These are phyloP conservation scores for Dactylonectria macrodidyma DNA, from an alignment of 2,329 filamentous ascomycete genomes.

Conservation along the genomic window DNA sequence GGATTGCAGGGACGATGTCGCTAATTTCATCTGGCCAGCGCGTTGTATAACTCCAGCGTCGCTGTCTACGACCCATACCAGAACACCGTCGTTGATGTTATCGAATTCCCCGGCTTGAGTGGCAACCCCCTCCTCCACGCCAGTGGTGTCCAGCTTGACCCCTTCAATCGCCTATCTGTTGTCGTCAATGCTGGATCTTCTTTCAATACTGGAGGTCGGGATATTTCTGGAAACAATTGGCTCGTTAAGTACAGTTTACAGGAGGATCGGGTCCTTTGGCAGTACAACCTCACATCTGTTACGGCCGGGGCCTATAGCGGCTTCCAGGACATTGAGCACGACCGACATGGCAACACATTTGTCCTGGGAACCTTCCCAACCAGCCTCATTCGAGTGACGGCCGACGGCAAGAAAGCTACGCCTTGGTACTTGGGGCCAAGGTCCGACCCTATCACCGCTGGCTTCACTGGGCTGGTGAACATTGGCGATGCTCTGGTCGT, in stretches of 20 bases:
- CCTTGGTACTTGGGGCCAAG: constrained; percentile 52
- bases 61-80: background rate
- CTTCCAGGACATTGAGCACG: constrained; percentile 58
- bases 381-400: constrained; percentile 52
- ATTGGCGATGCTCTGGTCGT: constrained; percentile 48
- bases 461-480: background rate
- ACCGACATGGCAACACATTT: constrained; percentile 53
- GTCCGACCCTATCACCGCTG: constrained; percentile 44
- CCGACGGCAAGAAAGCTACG: constrained; percentile 45
- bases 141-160: constrained; percentile 56
- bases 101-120: constrained; percentile 50
- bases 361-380: constrained; percentile 56
- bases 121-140: constrained; percentile 52
- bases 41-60: background rate
- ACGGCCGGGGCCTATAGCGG: constrained; percentile 52
- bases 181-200: constrained; percentile 54
- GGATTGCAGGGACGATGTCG: background rate
- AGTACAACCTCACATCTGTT: constrained; percentile 50
- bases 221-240: constrained; percentile 55
- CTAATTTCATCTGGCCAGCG: background rate
- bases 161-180: constrained; percentile 52
- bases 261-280: constrained; percentile 48
- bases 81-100: constrained; percentile 43
- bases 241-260: constrained; percentile 54
- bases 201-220: constrained; percentile 52